Evolutionary conservation across 371 early-diverging fungal species (phyloP), one percentile per base, ranked within the genome.

Genomic region (Apophysomyces elegans): DNA sequence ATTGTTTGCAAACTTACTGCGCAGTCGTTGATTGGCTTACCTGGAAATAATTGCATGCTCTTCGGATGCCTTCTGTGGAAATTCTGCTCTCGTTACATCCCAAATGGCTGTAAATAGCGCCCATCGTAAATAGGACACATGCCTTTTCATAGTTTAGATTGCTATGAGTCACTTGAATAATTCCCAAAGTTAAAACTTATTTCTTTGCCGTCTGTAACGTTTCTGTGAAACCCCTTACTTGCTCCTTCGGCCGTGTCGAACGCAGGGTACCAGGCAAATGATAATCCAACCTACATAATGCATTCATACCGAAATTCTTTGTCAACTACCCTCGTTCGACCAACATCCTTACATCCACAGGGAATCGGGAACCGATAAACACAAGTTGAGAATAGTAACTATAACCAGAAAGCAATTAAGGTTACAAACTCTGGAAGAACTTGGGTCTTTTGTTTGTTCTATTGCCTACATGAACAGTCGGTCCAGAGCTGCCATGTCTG

Each of bases 131-230:
- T 16, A 95, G 75, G 1, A 96, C 75, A 47, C 89, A 84, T 0
- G 96, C 94, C 59, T 90, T 87, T 69, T 96, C 96, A 69, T 89
- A 95, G 75, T 86, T 88, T 73, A 94, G 76, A 67, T 93, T 93
- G 70, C 80, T 79, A 68, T 74, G 85, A 5, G 73, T 67, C 18
- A 75, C 80, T 83, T 43, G n/a, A 18, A 12, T 9, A 14, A n/a
- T 16, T 13, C 4, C 47, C 13, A 54, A 45, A 21, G 45, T 16
- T 26, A 18, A 16, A 45, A 64, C 59, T 7, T 41, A 47, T 47
- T 44, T 47, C 39, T 37, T 16, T 32, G 1, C 21, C 47, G 38
- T 36, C 12, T 18, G 35, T 57, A 12, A 32, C 16, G 59, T 2
- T 37, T 13, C 26, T 35, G 58, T 35, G 58, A 26, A 26, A 58